Percentiles rank a stretch among this genome's conserved stretches.
phyloP scores from a whole-genome alignment of 441 rosid genomes.

The Gossypium trilobum region DNA sequence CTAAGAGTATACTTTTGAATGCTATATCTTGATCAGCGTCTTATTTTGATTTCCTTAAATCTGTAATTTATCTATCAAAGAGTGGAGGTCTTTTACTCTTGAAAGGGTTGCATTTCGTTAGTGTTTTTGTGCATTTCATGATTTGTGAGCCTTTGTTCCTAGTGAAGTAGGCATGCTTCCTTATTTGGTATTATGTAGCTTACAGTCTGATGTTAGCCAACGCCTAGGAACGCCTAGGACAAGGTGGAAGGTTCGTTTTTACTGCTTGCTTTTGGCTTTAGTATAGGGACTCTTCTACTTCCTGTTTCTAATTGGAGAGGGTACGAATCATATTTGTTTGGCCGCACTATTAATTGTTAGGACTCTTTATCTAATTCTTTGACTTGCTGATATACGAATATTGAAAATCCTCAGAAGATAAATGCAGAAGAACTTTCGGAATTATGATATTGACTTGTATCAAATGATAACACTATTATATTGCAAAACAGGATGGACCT shows the following conservation, averaged over 20 bases:
- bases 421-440: conserved; percentile 1
- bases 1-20: conserved; percentile 5
- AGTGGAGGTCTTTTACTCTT: not conserved
- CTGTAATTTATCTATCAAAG: not conserved
- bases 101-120: not conserved
- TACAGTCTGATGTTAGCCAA: conserved; percentile 8
- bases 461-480: conserved; percentile 14
- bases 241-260: not conserved
- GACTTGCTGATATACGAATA: not conserved
- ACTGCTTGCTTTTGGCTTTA: not conserved
- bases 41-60: not conserved
- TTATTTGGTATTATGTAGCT: not conserved
- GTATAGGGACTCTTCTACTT: not conserved
- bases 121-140: conserved; percentile 2
- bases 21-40: not conserved
- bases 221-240: not conserved
- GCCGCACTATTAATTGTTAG: not conserved
- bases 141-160: not conserved
- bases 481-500: conserved; percentile 69
- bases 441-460: not conserved
- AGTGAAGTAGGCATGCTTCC: not conserved
- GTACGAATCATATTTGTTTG: not conserved
- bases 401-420: not conserved
- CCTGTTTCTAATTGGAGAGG: not conserved
- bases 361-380: not conserved